Base-by-base conservation (phyloP, 306 rosid species). In the Trifolium repens region DNA sequence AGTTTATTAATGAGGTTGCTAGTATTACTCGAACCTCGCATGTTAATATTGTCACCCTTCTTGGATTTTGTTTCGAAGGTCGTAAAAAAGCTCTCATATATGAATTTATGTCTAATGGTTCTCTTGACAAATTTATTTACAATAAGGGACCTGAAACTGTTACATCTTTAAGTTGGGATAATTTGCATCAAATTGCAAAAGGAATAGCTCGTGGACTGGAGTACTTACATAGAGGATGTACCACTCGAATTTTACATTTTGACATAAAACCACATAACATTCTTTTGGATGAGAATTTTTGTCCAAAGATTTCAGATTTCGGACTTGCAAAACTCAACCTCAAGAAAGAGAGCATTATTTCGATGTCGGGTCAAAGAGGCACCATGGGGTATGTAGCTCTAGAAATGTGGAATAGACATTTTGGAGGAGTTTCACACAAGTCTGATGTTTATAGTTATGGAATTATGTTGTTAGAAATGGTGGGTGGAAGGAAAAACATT, bases 41-140 rank as follows among this genome's bases (percentile, higher is more conserved):
- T 62, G 68, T 62, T 14, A 62, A 34, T 62, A 12, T 62, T 14
- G 68, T 62, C 13, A 15, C 22, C 12, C 68, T 62, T 14, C 12
- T 62, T 34, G 68, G 68, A 62, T 62, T 59, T 59, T 59, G 65
- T 27, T 59, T 27, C 27, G 40, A 59, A 59, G 65, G 65, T 0
- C n/a, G 9, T 11, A 59, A 59, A 59, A 59, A 59, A 59, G 65
- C 65, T 12, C 67, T 61, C 1, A 2, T 63, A 35, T 63, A 63
- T 63, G 69, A 63, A 63, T 63, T 63, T 35, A 63, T 63, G 69
- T 7, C 49, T 3, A 63, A 63, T 4, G 69, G 69, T 63, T 63
- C 69, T 4, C 69, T 63, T 15, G 69, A 63, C 14, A 63, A 63
- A n/a, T 63, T n/a, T 34, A 63, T 63, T n/a, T 63, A 63, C 44